phyloP scores from a whole-genome alignment of 352 stramenopile species.

The Globisporangium camurandrum region DNA sequence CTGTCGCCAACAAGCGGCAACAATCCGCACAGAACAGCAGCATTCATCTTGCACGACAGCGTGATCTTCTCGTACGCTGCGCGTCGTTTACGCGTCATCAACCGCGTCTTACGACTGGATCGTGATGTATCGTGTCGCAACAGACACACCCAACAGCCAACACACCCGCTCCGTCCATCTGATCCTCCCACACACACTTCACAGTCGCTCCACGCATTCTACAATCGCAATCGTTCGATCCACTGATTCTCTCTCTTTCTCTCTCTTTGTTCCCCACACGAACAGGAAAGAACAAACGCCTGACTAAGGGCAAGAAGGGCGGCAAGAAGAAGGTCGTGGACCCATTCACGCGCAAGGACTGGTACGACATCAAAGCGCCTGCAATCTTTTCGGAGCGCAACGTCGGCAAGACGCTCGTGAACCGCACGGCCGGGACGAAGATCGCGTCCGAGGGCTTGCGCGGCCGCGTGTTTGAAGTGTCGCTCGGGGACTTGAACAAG shows the following conservation, averaged over 20 bases:
- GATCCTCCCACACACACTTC: too few species aligned
- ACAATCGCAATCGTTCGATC: too few species aligned
- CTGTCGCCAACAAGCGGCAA: too few species aligned
- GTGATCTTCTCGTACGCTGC: too few species aligned
- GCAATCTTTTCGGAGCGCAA: conserved; percentile 97
- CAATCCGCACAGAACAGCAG: too few species aligned
- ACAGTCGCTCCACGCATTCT: too few species aligned
- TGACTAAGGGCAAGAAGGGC: conserved; percentile 90
- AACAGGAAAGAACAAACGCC: conserved; percentile 87
- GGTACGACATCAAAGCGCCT: conserved; percentile 96
- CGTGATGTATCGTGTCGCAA: too few species aligned
- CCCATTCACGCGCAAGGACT: conserved; percentile 98
- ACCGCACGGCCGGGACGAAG: conserved; percentile 93
- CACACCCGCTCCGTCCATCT: background rate
- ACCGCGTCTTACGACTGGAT: too few species aligned
- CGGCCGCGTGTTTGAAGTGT: conserved; percentile 98
- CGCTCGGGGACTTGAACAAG: conserved; percentile 97
- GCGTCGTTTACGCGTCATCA: too few species aligned
- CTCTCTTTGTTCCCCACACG: too few species aligned
- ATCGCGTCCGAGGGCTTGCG: conserved; percentile 98
- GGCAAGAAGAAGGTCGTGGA: conserved; percentile 94
- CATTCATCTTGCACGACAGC: too few species aligned
- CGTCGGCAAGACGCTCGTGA: conserved; percentile 98
- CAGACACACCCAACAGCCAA: background rate
- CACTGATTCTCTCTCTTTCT: too few species aligned